Conservation (phyloP, 2,329 filamentous ascomycete genomes). For the Plectosphaerella plurivora region DNA sequence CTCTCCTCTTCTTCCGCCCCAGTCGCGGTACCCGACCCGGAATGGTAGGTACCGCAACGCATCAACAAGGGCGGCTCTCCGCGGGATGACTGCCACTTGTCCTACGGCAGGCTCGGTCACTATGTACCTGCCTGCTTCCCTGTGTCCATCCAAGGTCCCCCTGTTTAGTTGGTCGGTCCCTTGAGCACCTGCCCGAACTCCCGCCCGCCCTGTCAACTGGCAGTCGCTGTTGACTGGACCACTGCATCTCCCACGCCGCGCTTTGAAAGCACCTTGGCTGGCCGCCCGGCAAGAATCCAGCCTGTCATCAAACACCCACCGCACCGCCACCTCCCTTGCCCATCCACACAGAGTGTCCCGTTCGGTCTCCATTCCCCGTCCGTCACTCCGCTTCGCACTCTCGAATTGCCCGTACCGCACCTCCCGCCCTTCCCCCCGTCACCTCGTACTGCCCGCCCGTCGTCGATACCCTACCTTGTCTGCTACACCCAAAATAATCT, state of each 20-base stretch:
- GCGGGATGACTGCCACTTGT: no score
- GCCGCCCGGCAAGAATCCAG: not conserved
- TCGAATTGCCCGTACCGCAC: not conserved
- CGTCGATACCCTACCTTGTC: not conserved
- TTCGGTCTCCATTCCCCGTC: not conserved
- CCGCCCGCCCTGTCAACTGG: no score
- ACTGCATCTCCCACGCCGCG: no score
- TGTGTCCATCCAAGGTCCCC: not conserved
- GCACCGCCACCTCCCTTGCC: slow-evolving; percentile 2
- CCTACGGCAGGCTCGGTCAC: no score
- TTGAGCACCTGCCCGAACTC: no score
- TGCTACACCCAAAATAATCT: slow-evolving; percentile 10
- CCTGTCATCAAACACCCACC: slow-evolving; percentile 4
- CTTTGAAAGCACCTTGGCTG: not conserved
- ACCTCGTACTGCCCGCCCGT: not conserved
- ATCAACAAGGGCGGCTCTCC: no score
- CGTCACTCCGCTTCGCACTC: not conserved
- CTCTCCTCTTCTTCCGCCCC: no score
- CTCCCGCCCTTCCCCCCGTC: not conserved
- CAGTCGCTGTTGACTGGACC: no score
- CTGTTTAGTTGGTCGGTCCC: no score
- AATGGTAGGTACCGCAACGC: no score
- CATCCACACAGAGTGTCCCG: not conserved
- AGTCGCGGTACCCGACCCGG: no score
- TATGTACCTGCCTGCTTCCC: not conserved